Base-by-base conservation (phyloP, 768 basidiomycete species). In the Tulasnella sp. region DNA sequence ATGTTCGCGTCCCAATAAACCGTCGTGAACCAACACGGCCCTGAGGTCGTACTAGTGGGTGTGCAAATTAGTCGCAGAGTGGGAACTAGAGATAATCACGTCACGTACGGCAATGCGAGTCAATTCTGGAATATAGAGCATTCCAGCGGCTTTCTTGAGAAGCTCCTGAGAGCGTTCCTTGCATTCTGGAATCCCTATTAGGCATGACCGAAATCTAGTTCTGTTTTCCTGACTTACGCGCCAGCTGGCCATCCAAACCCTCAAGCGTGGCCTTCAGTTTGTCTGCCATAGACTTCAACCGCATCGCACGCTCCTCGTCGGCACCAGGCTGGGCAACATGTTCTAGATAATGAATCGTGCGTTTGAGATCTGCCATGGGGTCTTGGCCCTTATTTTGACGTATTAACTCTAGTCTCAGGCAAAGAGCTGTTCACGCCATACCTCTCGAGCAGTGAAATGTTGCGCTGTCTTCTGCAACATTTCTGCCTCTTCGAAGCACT, bases 21-120 rank as follows among this genome's bases (percentile, higher is more conserved):
- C 94, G 16, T 92, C 93, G 81, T 94, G 92, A 71, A 94, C 87
- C 52, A 95, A 87, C 6, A 94, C 94, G 10, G 89, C 91, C 3
- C 93, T 92, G 34, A 96, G 89, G 81, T 94, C 93, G 82, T 95
- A 96, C 93, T 95, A 58, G 16, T n/a, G 40, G 8, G 68, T n/a
- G 40, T 19, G 19, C 21, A 36, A 36, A 48, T 18, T 3, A 75
- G 46, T 56, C 8, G 19, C 38, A 74, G 31, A 79, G 16, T 46
- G 9, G 56, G 44, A 19, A 14, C 24, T 6, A 72, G 34, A 58
- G 42, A 71, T 24, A 14, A 18, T 31, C 39, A 14, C 71, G 31
- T 14, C 52, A 86, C 88, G 44, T 80, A 90, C 93, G 81, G 88
- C 88, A 82, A 89, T 87, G 74, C 89, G 85, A 82, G 92, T 90